A percentile compares a stretch with the other conserved stretches of the same genome.
These are phyloP conservation scores for Anthostomella pinea DNA, from an alignment of 2,329 filamentous ascomycete species.

Conservation along the genomic window DNA sequence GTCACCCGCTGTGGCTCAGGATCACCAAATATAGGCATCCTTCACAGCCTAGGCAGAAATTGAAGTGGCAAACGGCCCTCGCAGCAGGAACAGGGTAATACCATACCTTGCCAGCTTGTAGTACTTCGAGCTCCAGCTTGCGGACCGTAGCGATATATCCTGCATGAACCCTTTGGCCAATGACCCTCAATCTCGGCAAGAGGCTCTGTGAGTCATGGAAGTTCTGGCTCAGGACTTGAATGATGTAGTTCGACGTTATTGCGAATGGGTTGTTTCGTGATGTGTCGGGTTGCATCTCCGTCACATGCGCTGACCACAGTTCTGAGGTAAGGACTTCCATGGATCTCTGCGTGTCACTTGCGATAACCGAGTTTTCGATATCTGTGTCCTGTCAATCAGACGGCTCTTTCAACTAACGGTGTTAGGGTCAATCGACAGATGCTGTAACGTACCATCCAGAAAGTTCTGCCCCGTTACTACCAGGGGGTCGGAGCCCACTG, in stretches of 20 bases:
- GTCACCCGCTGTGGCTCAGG: too few relatives aligned
- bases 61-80: too few relatives aligned
- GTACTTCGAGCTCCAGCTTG: slow-evolving; percentile 49
- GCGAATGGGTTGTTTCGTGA: slow-evolving; percentile 32
- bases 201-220: slow-evolving; percentile 35
- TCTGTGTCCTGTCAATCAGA: slow-evolving; percentile 34
- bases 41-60: too few relatives aligned
- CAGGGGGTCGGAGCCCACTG: slow-evolving; percentile 36
- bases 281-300: slow-evolving; percentile 28
- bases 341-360: slow-evolving; percentile 26
- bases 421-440: neutral
- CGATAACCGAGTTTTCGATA: slow-evolving; percentile 44
- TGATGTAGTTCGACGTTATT: slow-evolving; percentile 35
- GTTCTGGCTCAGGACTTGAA: slow-evolving; percentile 34
- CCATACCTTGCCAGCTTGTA: slow-evolving; percentile 49
- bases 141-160: slow-evolving; percentile 41
- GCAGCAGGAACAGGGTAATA: neutral
- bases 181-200: slow-evolving; percentile 30
- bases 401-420: too few relatives aligned
- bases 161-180: slow-evolving; percentile 36
- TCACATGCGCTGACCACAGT: slow-evolving; percentile 41
- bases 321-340: slow-evolving; percentile 38
- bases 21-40: slow-evolving; percentile 9
- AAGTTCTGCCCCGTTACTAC: slow-evolving; percentile 44
- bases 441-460: slow-evolving; percentile 44